Base-by-base conservation (phyloP, 805 yeast genomes). In the Lachancea fermentati region DNA sequence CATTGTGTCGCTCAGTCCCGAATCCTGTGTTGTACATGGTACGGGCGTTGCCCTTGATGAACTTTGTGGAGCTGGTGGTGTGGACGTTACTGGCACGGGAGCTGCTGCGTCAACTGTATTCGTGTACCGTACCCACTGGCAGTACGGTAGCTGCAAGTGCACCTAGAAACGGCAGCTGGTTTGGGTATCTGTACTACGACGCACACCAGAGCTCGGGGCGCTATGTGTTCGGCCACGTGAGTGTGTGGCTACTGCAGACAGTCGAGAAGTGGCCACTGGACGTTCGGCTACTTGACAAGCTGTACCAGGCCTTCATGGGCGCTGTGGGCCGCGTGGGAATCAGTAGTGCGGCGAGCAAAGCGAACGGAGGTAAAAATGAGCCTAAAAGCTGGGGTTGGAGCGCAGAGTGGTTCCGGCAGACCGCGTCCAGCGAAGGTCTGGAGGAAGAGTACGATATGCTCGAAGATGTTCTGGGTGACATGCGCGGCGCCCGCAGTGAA, bases 401-500 rank as follows among this genome's bases (percentile, higher is more conserved):
- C 30, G 33, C 28, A 34, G 26, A 30, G 14, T 33, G 39, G 37
- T 32, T 32, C 28, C 32, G 24, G 34, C 29, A 19, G 17, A n/a
- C 7, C 12, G 19, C 31, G 18, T 12, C 15, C 9, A 8, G n/a
- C 19, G 22, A 30, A 12, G 25, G 12, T 18, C 14, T 13, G 19
- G 39, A 31, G 4, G 51, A 50, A 33, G 55, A 46, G 12, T 50
- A 50, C 37, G 55, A 50, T 32, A 34, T 50, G 29, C 30, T 50
- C 32, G 52, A 50, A 12, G 55, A 50, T 34, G 31, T 50, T 12
- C 35, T 50, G 30, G 38, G 37, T n/a, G 55, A 50, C 25, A 24
- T 45, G 14, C 41, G 33, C 28, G 35, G 28, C 30, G 32, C n/a
- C n/a, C n/a, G n/a, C n/a, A n/a, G n/a, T n/a, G n/a, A n/a, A n/a